Base-by-base conservation (phyloP, 768 basidiomycete species). In the Chalciporus piperatus region DNA sequence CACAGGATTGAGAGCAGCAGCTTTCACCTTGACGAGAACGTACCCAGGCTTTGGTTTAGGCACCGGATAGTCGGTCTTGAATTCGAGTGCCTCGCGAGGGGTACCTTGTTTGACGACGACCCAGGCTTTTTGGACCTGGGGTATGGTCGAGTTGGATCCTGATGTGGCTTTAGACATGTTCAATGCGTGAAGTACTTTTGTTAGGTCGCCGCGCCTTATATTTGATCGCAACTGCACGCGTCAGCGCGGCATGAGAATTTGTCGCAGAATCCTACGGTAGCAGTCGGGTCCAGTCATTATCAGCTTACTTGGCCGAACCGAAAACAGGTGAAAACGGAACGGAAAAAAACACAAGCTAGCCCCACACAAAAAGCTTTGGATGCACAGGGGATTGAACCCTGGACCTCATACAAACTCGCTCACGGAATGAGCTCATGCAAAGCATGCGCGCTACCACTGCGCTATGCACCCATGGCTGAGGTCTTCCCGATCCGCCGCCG, bases 1-100 rank as follows among this genome's bases (percentile, higher is more conserved):
- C 82, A 83, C 74, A 1, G 87, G 87, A 59, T 92, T 92, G 38
- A 90, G 70, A 0, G 85, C 84, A 0, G 76, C 78, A 9, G 81
- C 77, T 22, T 70, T 67, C 4, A 84, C 72, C 50, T 74, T 73
- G 45, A 85, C 71, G 14, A 83, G 73, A 13, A 85, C 71, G 52
- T 80, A 68, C 4, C 73, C 76, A 16, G 57, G 46, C 12, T 60
- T 53, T 0, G 78, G 70, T 11, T 68, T 64, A 1, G 76, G 68
- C 7, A 73, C 61, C 0, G 68, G 59, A 3, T 58, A 54, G 42
- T 72, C 66, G 1, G 54, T 32, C 44, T 59, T 52, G 50, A 74
- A 54, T 11, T 33, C 56, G 42, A 76, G 57, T 2, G 68, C 67
- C 3, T 64, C 39, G 1, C 55, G 42, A 1, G 74, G 73, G 28